Evolutionary conservation across 352 stramenopile species (phyloP).

Genomic region (Thalassiosira allenii): DNA sequence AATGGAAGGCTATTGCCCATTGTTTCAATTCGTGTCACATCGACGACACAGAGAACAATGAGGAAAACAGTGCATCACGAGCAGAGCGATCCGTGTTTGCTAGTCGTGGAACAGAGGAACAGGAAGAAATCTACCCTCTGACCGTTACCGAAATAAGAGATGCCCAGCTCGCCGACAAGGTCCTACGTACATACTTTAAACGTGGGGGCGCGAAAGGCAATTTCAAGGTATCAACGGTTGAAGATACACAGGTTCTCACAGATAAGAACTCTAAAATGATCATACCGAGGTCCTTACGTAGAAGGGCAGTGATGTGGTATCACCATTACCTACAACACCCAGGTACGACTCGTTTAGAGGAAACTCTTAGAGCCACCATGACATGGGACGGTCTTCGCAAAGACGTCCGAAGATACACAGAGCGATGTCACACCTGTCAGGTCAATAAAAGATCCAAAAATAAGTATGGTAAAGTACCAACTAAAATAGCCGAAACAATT

Average conservation of each 20-base stretch:
- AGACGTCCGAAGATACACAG: not conserved
- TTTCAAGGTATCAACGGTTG: constrained; percentile 7
- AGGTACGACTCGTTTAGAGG: constrained; percentile 21
- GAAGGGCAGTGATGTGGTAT: constrained; percentile 27
- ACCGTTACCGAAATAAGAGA: constrained; percentile 23
- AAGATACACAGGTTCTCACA: constrained; percentile 5
- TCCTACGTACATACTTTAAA: constrained; percentile 3
- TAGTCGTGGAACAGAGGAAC: not conserved
- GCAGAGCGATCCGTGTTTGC: too few relatives aligned
- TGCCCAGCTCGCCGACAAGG: constrained; percentile 6
- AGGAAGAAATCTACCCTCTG: constrained; percentile 29
- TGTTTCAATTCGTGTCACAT: not conserved
- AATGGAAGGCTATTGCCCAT: constrained; percentile 10
- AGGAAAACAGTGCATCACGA: too few relatives aligned
- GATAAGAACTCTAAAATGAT: too few relatives aligned
- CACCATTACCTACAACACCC: constrained; percentile 43
- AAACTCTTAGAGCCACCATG: constrained; percentile 22
- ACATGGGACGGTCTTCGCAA: constrained; percentile 14
- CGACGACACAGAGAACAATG: not conserved
- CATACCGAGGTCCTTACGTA: constrained; percentile 8
- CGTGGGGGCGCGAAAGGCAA: not conserved
- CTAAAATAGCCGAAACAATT: constrained; percentile 3
- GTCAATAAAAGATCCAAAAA: constrained; percentile 3
- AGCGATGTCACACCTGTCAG: constrained; percentile 13
- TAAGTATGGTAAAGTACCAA: constrained; percentile 24